phyloP scores from a whole-genome alignment of 2,329 filamentous ascomycete species.

The Fusarium papillatum region DNA sequence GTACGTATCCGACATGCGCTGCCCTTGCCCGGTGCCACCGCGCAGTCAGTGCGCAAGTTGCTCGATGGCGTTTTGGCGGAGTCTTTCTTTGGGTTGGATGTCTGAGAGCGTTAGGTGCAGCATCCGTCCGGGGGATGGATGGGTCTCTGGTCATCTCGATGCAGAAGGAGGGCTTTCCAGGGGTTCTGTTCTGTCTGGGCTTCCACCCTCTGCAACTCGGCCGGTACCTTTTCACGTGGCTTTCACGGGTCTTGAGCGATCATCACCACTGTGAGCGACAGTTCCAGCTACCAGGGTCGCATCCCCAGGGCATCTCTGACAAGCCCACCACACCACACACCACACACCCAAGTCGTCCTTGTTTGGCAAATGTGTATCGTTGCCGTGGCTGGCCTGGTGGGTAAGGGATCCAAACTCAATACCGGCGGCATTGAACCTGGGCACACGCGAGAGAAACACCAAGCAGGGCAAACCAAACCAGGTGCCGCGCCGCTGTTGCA shows the following conservation, averaged over 20 bases:
- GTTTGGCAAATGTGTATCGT: background rate
- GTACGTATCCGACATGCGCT: constrained; percentile 26
- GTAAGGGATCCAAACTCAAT: constrained; percentile 8
- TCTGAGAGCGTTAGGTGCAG: constrained; percentile 16
- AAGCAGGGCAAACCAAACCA: background rate
- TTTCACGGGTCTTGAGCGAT: constrained; percentile 30
- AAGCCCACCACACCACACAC: background rate
- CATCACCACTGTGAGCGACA: constrained; percentile 14
- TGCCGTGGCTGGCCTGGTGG: background rate
- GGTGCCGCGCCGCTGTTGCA: constrained; percentile 9
- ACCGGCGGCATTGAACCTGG: constrained; percentile 10
- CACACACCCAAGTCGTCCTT: background rate
- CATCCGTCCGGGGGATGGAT: constrained; percentile 20
- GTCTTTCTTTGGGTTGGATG: constrained; percentile 9
- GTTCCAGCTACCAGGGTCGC: constrained; percentile 2
- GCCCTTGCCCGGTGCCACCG: constrained; percentile 28
- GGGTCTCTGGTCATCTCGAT: constrained; percentile 2
- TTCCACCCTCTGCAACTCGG: constrained; percentile 28
- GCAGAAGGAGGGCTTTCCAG: constrained; percentile 23
- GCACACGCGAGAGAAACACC: constrained; percentile 10
- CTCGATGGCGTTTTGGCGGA: constrained; percentile 33
- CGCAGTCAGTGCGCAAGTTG: constrained; percentile 33
- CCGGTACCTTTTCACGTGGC: constrained; percentile 44
- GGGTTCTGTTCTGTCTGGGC: constrained; percentile 24
- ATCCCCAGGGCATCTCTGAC: background rate